Evolutionary conservation across 495 filamentous ascomycete genomes (phyloP), one percentile per base, ranked within the genome.

Genomic region (Aspergillus heteromorphus): DNA sequence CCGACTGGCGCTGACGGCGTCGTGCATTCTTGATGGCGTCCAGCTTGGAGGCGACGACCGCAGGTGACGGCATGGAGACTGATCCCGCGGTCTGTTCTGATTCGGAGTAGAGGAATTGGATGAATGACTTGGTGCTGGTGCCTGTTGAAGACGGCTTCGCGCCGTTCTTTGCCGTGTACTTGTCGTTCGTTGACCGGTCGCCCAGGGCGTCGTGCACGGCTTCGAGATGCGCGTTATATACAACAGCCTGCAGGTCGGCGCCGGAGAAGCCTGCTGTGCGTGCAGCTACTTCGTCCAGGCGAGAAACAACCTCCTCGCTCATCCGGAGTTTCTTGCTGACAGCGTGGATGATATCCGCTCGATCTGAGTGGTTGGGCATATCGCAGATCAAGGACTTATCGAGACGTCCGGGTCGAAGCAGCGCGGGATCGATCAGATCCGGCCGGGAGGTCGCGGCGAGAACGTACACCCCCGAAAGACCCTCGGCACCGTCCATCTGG

Each of bases 401-500:
- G 16, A 98, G 70, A 49, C 93, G 82, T 6, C 93, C 93, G 0
- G 93, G 93, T 38, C 93, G 79, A 36, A 97, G 72, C 25, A 98
- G 73, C 3, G 93, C 93, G 2, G 93, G 92, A 63, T 98, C 93
- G 41, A 98, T 97, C 6, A 97, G 66, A 68, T 98, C 95, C 0
- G 93, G 93, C 21, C 93, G 75, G 2, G 83, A 87, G 1, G 93
- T 98, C 13, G 93, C 93, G 23, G 93, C 93, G 4, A 98, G 82
- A 1, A 98, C 93, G 62, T 97, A 97, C 1, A 98, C 93, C 0
- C 95, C 95, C 0, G 85, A 88, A 5, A 97, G 71, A 16, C 95
- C 93, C 66, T 98, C 95, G 1, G 95, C 95, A 63, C 93, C 93
- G 64, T 98, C 93, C 95, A 98, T 98, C 70, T 97, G 95, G 4